Conservation (phyloP, 495 filamentous ascomycete genomes). For the Annulohypoxylon moriforme region DNA sequence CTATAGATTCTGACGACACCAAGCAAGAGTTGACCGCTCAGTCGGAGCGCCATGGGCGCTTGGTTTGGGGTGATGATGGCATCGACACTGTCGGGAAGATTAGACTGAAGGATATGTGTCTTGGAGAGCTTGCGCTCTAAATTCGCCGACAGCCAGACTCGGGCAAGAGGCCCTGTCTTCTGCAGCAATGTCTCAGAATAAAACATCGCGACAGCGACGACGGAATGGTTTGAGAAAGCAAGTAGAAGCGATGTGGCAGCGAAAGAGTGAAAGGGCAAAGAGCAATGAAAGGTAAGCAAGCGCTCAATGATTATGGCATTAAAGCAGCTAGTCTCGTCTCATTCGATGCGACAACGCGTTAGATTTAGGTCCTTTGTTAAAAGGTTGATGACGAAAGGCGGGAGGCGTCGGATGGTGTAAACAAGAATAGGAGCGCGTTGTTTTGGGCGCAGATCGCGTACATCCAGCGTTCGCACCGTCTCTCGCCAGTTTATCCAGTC, state of each 20-base stretch:
- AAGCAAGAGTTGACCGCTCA: constrained; percentile 92
- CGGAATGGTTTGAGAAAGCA: constrained; percentile 51
- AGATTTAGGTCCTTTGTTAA: constrained; percentile 18
- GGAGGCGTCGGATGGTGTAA: constrained; percentile 47
- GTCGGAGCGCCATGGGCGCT: constrained; percentile 91
- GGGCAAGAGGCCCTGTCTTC: constrained; percentile 95
- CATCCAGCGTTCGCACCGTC: constrained; percentile 29
- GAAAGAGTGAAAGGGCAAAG: not conserved
- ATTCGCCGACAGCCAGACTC: constrained; percentile 98
- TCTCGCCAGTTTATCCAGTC: not conserved
- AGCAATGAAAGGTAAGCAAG: constrained; percentile 18
- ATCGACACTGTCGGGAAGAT: constrained; percentile 90
- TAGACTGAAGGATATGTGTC: constrained; percentile 89
- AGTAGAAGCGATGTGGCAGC: constrained; percentile 7
- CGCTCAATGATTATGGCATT: constrained; percentile 46
- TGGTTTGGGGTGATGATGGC: constrained; percentile 94
- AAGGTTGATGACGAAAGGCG: constrained; percentile 34
- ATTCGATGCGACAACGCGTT: constrained; percentile 43
- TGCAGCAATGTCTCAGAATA: constrained; percentile 96
- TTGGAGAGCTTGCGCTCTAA: constrained; percentile 97
- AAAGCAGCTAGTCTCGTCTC: constrained; percentile 41
- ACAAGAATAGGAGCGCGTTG: constrained; percentile 55
- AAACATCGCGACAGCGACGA: constrained; percentile 79
- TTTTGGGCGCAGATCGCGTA: constrained; percentile 48
- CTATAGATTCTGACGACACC: constrained; percentile 98